Base-by-base conservation (phyloP, 2,329 filamentous ascomycete genomes). In the Penicillium vulpinum region DNA sequence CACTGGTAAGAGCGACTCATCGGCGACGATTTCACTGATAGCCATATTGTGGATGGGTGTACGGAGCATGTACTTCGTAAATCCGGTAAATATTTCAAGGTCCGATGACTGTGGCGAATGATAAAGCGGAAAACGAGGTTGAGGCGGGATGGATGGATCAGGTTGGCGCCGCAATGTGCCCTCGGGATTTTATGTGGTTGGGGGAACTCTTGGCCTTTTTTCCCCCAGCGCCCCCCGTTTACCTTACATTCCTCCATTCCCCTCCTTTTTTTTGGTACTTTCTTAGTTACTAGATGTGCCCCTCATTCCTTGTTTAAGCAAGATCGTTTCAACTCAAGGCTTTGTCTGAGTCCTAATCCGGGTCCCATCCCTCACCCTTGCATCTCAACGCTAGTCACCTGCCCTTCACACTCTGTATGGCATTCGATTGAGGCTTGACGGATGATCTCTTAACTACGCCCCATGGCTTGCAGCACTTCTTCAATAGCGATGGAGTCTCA, bases 1-100 rank as follows among this genome's bases (percentile, higher is more conserved):
- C 46, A 91, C 88, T 6, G 85, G 82, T 55, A 82, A 80, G 45
- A 96, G 85, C 58, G 83, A 79, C 3, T 84, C 78, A 67, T 90
- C 86, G 55, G 82, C 85, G 60, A 91, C 83, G 61, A 87, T 83
- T 22, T 81, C 76, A 59, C 81, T 76, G 66, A 82, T 79, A 35
- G 81, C 74, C 84, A 87, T 87, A 41, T 38, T 45, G 46, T n/a
- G n/a, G n/a, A n/a, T n/a, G n/a, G n/a, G n/a, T n/a, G n/a, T n/a
- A n/a, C n/a, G n/a, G n/a, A n/a, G n/a, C n/a, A n/a, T n/a, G n/a
- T n/a, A n/a, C n/a, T n/a, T n/a, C n/a, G n/a, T n/a, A n/a, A n/a
- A n/a, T n/a, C n/a, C n/a, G n/a, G n/a, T n/a, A n/a, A n/a, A n/a
- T n/a, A 45, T 60, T 18, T 50, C 58, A 44, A 38, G 53, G 57